These are phyloP conservation scores for Handroanthus guayacan DNA, from an alignment of 257 asterid species.

Conservation along the genomic window DNA sequence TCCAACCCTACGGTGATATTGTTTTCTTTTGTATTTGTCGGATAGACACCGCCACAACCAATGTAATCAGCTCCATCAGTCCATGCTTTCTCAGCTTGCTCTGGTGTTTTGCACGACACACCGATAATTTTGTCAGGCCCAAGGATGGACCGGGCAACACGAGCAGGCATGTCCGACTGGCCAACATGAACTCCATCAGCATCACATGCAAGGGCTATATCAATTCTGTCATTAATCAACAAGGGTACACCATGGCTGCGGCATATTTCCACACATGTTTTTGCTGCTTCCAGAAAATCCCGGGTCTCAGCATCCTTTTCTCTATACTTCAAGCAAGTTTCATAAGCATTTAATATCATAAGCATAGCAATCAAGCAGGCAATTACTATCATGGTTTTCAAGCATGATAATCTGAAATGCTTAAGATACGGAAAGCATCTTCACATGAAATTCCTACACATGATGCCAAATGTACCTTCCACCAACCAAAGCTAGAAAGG, in stretches of 20 bases:
- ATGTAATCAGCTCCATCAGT: conserved; percentile 90
- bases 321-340: conserved; percentile 45
- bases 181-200: conserved; percentile 97
- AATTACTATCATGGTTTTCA: not conserved
- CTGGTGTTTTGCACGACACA: conserved; percentile 87
- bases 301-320: conserved; percentile 86
- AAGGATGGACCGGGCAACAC: conserved; percentile 68
- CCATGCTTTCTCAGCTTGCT: conserved; percentile 84
- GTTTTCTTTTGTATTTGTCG: conserved; percentile 87
- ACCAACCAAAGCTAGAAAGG: not conserved
- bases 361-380: conserved; percentile 1
- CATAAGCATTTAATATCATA: conserved; percentile 4
- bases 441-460: not conserved
- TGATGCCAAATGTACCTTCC: not conserved
- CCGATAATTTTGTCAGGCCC: conserved; percentile 94
- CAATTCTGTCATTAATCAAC: conserved; percentile 87
- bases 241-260: conserved; percentile 66
- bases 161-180: conserved; percentile 92
- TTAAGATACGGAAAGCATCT: not conserved
- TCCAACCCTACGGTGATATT: conserved; percentile 72
- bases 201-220: conserved; percentile 85
- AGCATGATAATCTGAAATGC: conserved; percentile 10
- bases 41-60: conserved; percentile 91
- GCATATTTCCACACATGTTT: conserved; percentile 67
- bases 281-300: conserved; percentile 85